These are phyloP conservation scores for Hypoxylon perforatum DNA, from an alignment of 495 filamentous ascomycete species.

Conservation along the genomic window DNA sequence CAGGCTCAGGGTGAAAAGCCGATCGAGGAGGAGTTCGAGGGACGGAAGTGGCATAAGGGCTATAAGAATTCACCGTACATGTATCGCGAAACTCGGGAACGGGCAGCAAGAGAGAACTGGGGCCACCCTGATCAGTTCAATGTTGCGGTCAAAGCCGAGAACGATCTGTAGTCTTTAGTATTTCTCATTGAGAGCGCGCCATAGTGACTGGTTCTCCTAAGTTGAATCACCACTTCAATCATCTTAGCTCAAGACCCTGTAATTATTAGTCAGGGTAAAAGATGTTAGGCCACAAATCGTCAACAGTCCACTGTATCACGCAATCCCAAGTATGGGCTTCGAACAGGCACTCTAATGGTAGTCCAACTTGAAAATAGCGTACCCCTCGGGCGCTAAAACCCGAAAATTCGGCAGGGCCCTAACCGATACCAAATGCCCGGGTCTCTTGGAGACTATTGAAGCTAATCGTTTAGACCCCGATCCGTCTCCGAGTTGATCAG, in stretches of 20 bases:
- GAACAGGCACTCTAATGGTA: not conserved
- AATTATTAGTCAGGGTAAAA: not conserved
- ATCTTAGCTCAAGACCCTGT: not conserved
- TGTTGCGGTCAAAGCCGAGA: constrained; percentile 18
- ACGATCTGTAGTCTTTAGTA: constrained; percentile 18
- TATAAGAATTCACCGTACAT: constrained; percentile 31
- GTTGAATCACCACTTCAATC: not conserved
- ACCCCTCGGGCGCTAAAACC: not conserved
- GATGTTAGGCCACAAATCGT: not conserved
- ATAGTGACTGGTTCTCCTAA: not conserved
- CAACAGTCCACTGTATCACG: constrained; percentile 21
- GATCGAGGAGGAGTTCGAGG: constrained; percentile 31
- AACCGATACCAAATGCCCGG: constrained; percentile 16
- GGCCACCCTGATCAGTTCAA: constrained; percentile 28
- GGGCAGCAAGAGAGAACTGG: constrained; percentile 23
- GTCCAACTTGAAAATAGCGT: not conserved
- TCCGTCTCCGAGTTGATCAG: constrained; percentile 10
- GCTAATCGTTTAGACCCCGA: constrained; percentile 1
- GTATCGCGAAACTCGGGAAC: constrained; percentile 27
- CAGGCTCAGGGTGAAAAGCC: constrained; percentile 36
- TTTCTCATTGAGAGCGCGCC: not conserved
- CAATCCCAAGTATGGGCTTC: constrained; percentile 1
- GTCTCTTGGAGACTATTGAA: not conserved
- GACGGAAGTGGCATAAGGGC: constrained; percentile 31
- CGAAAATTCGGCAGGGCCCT: constrained; percentile 10